These are phyloP conservation scores for Toxicodendron radicans DNA, from an alignment of 345 rosid genomes.

Conservation along the genomic window DNA sequence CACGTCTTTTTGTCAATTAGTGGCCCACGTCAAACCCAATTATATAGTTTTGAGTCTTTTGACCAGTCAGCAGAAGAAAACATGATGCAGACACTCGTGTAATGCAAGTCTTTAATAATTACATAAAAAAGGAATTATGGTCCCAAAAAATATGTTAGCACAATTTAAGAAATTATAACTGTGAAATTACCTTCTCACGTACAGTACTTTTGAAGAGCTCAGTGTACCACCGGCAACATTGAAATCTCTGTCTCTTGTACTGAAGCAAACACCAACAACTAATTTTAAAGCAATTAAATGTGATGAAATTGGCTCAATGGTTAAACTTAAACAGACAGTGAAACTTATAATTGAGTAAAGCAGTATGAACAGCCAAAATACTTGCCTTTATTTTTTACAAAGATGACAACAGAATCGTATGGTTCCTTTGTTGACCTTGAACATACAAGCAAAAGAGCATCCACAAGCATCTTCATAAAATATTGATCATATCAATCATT, in stretches of 20 bases:
- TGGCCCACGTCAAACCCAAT: background rate
- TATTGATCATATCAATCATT: background rate
- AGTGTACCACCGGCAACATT: background rate
- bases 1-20: background rate
- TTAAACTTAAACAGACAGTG: no score
- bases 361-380: no score
- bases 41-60: no score
- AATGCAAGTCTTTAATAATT: no score
- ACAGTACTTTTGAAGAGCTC: background rate
- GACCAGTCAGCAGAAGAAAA: no score
- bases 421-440: background rate
- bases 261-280: no score
- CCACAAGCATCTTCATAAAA: background rate
- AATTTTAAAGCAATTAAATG: no score
- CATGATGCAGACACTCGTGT: no score
- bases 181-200: background rate
- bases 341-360: no score
- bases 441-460: constrained; percentile 2
- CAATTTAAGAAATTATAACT: background rate
- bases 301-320: no score
- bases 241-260: background rate
- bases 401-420: no score
- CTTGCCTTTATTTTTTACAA: no score
- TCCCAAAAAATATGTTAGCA: background rate
- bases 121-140: background rate